A percentile compares a stretch with the other conserved stretches of the same genome.
phyloP scores from a whole-genome alignment of 768 basidiomycete genomes.

The Mycena rosella region DNA sequence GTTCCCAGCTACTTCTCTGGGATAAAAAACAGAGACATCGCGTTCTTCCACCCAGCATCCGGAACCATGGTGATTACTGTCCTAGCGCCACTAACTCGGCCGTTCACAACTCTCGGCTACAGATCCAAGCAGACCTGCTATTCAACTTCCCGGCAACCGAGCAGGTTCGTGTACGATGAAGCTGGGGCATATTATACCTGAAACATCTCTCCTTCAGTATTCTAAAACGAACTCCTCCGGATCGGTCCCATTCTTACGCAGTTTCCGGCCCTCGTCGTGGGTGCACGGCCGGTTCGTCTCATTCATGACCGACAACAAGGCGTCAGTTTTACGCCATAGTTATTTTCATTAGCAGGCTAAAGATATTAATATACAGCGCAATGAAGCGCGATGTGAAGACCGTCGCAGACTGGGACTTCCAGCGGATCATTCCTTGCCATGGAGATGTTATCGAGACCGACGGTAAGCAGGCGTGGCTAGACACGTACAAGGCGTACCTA shows the following conservation, averaged over 20 bases:
- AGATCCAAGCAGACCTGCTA: constrained; percentile 79
- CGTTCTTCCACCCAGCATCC: constrained; percentile 81
- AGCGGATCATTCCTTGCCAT: constrained; percentile 82
- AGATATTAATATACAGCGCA: constrained; percentile 47
- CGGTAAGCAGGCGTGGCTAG: constrained; percentile 57
- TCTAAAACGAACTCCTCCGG: constrained; percentile 52
- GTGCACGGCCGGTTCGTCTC: constrained; percentile 46
- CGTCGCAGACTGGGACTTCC: constrained; percentile 81
- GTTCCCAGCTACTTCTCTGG: constrained; percentile 75
- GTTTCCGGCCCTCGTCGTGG: constrained; percentile 48
- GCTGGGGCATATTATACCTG: constrained; percentile 11
- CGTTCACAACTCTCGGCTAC: not conserved
- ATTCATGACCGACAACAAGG: constrained; percentile 50
- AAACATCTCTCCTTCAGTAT: constrained; percentile 48
- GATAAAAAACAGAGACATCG: constrained; percentile 83
- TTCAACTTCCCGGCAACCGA: constrained; percentile 87
- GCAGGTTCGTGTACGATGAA: constrained; percentile 59
- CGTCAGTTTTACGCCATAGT: constrained; percentile 46
- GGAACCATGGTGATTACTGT: constrained; percentile 69
- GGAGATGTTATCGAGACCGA: constrained; percentile 65
- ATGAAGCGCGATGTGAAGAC: constrained; percentile 76
- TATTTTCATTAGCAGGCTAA: not conserved
- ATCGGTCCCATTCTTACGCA: constrained; percentile 42
- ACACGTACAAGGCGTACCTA: constrained; percentile 44
- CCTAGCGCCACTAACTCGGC: not conserved